Evolutionary conservation across 176 grass and related monocot genomes (phyloP).

Genomic region (Eremochloa ophiuroides): DNA sequence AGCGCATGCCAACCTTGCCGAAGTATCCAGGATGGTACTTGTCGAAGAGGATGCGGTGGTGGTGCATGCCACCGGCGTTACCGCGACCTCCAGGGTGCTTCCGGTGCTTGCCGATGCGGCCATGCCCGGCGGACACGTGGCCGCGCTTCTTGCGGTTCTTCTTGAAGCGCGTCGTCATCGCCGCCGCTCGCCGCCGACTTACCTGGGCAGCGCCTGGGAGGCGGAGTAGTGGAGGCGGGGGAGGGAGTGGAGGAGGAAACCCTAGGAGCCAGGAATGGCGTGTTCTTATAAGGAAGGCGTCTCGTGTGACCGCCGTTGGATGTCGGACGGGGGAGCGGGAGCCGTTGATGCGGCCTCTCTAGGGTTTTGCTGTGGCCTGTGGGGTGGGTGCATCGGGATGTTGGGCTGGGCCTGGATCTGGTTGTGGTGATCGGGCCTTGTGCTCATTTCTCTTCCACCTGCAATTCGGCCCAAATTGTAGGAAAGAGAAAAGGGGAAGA

Average conservation of each 20-base stretch:
- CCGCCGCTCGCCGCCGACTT: constrained; percentile 31
- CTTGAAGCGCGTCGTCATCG: constrained; percentile 85
- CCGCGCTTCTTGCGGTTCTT: constrained; percentile 97
- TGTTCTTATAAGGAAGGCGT: neutral
- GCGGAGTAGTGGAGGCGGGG: constrained; percentile 2
- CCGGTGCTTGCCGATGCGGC: constrained; percentile 89
- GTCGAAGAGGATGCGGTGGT: constrained; percentile 98
- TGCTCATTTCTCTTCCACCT: too few species aligned
- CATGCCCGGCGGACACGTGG: constrained; percentile 85
- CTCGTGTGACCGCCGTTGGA: constrained; percentile 9
- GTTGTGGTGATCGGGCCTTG: neutral
- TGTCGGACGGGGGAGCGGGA: neutral
- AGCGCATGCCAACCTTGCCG: constrained; percentile 95
- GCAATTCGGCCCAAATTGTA: too few species aligned
- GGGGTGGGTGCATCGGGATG: neutral
- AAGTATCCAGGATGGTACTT: constrained; percentile 92
- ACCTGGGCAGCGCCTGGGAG: neutral
- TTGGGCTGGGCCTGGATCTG: neutral
- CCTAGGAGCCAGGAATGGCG: constrained; percentile 11
- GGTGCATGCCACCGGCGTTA: constrained; percentile 96
- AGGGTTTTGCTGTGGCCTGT: constrained; percentile 21
- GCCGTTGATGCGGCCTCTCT: constrained; percentile 6
- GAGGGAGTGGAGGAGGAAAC: constrained; percentile 13
- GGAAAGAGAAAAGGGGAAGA: neutral
- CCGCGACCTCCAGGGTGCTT: constrained; percentile 90